Base-by-base conservation (phyloP, 2,329 filamentous ascomycete species). In the Chaetomium sp. region DNA sequence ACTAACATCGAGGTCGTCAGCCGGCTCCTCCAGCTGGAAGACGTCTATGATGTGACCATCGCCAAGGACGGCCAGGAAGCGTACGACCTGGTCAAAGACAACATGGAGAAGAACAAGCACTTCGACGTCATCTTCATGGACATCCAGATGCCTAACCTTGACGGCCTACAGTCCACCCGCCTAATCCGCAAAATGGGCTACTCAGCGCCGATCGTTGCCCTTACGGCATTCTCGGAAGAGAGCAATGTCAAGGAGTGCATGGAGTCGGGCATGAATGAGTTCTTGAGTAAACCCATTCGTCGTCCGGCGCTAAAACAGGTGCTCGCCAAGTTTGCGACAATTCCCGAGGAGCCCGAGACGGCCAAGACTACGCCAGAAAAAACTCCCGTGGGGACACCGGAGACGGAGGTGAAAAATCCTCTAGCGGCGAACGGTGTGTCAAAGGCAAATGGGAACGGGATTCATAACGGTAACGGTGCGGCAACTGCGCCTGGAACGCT, bases 101-200 rank as follows among this genome's bases (percentile, higher is more conserved):
- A 85, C 60, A 94, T 95, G 87, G 82, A 85, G 49, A 80, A 79
- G 34, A 80, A 85, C 52, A 77, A 80, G 53, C 80, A 80, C 2
- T 96, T 92, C 67, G 89, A 95, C 63, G 77, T 96, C 33, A 92
- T 96, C 60, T 94, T 96, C 67, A 96, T 96, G 91, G 91, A 96
- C 65, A 87, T 96, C 6, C 89, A 89, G 71, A 96, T 96, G 91
- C 91, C 91, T 3, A 95, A 94, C 60, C 79, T 96, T 11, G 91
- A 96, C 66, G 91, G 91, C 1, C 74, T 96, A 32, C 87, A 96
- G 68, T 91, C 87, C 47, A 96, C 91, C 0, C 81, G 86, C 8
- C 75, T 95, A 37, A 96, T 96, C 64, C 83, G 91, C 6, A 77
- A 90, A 68, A 88, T 92, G 75, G 91, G 91, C 1, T 96, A 94